phyloP scores from a whole-genome alignment of 805 yeast genomes.

The Teunomyces funiuensis region DNA sequence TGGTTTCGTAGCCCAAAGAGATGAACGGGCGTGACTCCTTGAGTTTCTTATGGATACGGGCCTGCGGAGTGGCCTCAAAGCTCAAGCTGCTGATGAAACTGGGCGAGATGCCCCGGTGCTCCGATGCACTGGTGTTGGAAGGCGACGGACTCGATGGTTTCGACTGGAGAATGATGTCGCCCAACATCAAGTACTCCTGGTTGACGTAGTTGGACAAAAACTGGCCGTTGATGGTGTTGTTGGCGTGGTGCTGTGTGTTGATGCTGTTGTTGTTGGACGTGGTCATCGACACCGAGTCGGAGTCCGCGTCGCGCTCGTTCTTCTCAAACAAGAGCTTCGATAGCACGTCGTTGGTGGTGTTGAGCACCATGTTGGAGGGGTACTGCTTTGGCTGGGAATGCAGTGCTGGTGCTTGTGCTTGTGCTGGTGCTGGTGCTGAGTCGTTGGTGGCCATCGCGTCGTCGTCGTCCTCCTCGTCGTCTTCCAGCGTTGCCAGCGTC shows the following conservation, averaged over 20 bases:
- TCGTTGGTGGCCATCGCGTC: background rate
- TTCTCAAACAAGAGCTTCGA: constrained; percentile 17
- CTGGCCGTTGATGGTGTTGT: constrained; percentile 7
- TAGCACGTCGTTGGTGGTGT: constrained; percentile 17
- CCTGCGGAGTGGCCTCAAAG: constrained; percentile 8
- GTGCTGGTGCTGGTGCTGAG: no score
- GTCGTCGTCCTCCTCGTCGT: background rate
- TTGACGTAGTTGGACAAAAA: constrained; percentile 48
- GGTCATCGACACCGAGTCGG: constrained; percentile 15
- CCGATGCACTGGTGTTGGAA: constrained; percentile 23
- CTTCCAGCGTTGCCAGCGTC: no score
- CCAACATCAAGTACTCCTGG: constrained; percentile 51
- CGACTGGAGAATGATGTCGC: constrained; percentile 44
- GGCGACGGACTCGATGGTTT: constrained; percentile 43
- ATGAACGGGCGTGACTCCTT: constrained; percentile 42
- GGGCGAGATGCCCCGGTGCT: background rate
- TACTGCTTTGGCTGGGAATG: background rate
- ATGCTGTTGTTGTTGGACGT: background rate
- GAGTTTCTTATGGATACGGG: constrained; percentile 7
- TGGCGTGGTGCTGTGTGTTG: constrained; percentile 12
- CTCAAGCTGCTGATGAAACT: constrained; percentile 7
- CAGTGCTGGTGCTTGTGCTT: no score
- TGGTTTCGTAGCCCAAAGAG: constrained; percentile 30
- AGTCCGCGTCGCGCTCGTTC: constrained; percentile 10
- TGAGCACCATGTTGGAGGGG: constrained; percentile 18